These are phyloP conservation scores for Calocybe gangraenosa DNA, from an alignment of 768 basidiomycete species.

Conservation along the genomic window DNA sequence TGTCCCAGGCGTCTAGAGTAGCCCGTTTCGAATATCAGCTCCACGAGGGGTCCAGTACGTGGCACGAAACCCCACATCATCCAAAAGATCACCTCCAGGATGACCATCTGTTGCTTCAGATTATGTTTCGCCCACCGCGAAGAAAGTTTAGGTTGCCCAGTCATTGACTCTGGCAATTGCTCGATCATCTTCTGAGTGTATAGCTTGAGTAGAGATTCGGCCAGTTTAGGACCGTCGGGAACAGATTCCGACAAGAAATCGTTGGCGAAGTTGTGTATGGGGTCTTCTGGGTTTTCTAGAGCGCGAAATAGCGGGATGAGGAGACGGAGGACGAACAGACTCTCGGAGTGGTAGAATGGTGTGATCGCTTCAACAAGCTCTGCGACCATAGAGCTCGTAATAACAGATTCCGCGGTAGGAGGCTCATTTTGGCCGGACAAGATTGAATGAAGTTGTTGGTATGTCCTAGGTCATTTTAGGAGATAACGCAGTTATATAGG, in stretches of 20 bases:
- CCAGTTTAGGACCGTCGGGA: conserved; percentile 62
- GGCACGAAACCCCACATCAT: conserved; percentile 75
- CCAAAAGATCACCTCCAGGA: conserved; percentile 88
- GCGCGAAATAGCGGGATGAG: conserved; percentile 76
- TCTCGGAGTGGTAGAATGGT: conserved; percentile 79
- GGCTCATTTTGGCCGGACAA: conserved; percentile 61
- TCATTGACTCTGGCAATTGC: conserved; percentile 38
- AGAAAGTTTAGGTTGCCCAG: conserved; percentile 52
- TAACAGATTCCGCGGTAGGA: conserved; percentile 37
- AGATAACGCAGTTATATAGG: conserved; percentile 1
- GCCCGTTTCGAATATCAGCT: conserved; percentile 59
- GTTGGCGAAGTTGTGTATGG: conserved; percentile 48
- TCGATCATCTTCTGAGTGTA: conserved; percentile 54
- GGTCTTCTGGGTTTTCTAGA: conserved; percentile 52
- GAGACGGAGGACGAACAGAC: conserved; percentile 62
- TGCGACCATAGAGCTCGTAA: too few relatives aligned
- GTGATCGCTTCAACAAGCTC: conserved; percentile 72
- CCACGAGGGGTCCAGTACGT: conserved; percentile 61
- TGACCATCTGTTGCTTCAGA: conserved; percentile 68
- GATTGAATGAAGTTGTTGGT: conserved; percentile 56
- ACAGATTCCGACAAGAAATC: conserved; percentile 57
- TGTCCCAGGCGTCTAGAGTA: conserved; percentile 64
- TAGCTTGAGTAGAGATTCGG: conserved; percentile 52
- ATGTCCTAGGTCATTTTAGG: conserved; percentile 42
- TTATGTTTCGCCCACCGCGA: conserved; percentile 75